phyloP scores from a whole-genome alignment of 108 stramenopile species.

The Cylindrotheca fusiformis region DNA sequence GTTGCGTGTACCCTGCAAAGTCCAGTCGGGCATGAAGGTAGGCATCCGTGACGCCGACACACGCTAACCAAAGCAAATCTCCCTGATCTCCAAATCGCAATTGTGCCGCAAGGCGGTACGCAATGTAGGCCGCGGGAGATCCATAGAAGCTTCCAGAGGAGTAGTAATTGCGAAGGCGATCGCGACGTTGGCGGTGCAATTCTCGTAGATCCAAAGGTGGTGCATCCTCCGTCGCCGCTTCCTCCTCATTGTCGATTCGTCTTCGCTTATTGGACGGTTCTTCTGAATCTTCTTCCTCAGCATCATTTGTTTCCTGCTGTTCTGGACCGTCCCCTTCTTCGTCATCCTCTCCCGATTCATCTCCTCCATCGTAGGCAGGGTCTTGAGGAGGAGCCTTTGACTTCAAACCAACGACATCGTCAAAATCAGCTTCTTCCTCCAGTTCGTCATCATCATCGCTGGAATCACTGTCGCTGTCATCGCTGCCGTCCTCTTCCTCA shows the following conservation, averaged over 20 bases:
- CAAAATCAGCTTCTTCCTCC: constrained; percentile 26
- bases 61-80: constrained; percentile 81
- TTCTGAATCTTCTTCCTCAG: constrained; percentile 21
- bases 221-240: not conserved
- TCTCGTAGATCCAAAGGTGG: constrained; percentile 60
- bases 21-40: constrained; percentile 73
- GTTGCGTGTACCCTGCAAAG: constrained; percentile 52
- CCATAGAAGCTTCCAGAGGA: constrained; percentile 62
- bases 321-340: too few species aligned
- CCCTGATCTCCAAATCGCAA: constrained; percentile 62
- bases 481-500: constrained; percentile 37
- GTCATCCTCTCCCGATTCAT: constrained; percentile 19
- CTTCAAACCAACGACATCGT: constrained; percentile 39
- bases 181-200: constrained; percentile 57
- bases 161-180: constrained; percentile 71
- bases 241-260: not conserved
- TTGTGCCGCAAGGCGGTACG: constrained; percentile 61
- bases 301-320: too few species aligned
- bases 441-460: constrained; percentile 36
- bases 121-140: constrained; percentile 66
- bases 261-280: not conserved
- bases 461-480: constrained; percentile 36
- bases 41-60: constrained; percentile 82
- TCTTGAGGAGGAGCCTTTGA: constrained; percentile 24
- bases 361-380: constrained; percentile 39